Evolutionary conservation across 768 basidiomycete species (phyloP), one percentile per base, ranked within the genome.

Genomic region (Russula ochroleuca): DNA sequence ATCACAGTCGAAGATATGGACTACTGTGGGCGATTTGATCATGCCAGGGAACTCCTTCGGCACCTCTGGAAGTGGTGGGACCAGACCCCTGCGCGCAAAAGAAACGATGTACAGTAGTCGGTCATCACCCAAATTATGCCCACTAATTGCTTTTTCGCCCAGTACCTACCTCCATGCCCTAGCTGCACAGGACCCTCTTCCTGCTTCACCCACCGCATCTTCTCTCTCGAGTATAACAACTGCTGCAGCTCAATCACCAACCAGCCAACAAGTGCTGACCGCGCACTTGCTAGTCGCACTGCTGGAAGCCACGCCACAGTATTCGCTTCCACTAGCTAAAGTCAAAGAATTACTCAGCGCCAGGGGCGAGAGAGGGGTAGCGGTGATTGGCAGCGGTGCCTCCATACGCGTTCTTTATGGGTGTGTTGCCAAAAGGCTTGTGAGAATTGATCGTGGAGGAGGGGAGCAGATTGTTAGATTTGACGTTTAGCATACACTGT

Each of bases 391-490:
- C 15, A 49, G 68, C 19, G 67, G 75, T 3, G 72, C 74, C 23
- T 77, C 83, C 13, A 86, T 83, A 10, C 78, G 87, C 47, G 82
- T 88, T 17, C 72, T 92, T 14, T 92, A 90, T 69, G 84, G 79
- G 2, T 90, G 90, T 70, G 87, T 92, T n/a, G 90, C 87, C 17
- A 92, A 92, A 75, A 79, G 87, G 65, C 74, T 92, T 57, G 72
- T 92, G 64, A 87, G 83, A 73, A 90, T 92, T 67, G 90, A 92
- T 57, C 78, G 90, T 48, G 83, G 87, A 21, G 81, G 84, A 5
- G 81, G 88, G 38, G 88, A 89, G 71, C 90, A 92, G 71, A 78
- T 85, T 8, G 88, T 92, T 28, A 82, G 81, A 65, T 92, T 91
- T 72, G 85, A 90, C 72, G 69, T 82, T 50, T 85, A 62, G 69